Conservation (phyloP, 257 asterid species). For the Salvia miltiorrhiza region DNA sequence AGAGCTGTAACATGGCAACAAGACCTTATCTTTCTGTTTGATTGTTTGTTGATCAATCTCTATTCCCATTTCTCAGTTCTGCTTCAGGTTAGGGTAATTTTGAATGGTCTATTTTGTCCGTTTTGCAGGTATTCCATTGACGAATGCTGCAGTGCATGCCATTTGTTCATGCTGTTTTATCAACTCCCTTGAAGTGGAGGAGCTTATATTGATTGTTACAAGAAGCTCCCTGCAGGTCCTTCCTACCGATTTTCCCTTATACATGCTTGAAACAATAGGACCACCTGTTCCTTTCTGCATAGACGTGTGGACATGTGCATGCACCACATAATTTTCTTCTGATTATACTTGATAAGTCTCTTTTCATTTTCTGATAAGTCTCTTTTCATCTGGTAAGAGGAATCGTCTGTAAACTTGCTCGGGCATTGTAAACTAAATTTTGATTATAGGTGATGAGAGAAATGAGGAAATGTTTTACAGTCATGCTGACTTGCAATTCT, state of each 20-base stretch:
- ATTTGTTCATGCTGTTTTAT: too few relatives aligned
- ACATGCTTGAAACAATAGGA: background rate
- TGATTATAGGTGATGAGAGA: background rate
- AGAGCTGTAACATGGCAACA: background rate
- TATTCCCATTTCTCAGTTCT: background rate
- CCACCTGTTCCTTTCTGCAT: slow-evolving; percentile 1
- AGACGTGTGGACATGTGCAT: background rate
- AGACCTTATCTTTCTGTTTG: background rate
- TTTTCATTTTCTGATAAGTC: background rate
- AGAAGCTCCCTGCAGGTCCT: too few relatives aligned
- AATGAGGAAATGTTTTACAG: too few relatives aligned
- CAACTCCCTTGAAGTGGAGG: background rate
- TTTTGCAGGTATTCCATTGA: slow-evolving; percentile 7
- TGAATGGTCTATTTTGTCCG: background rate
- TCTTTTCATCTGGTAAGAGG: background rate
- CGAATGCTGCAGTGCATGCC: background rate
- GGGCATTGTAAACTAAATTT: background rate
- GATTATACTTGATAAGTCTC: background rate
- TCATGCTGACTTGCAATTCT: too few relatives aligned
- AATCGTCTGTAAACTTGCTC: background rate
- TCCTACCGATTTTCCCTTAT: too few relatives aligned
- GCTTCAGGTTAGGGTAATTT: background rate
- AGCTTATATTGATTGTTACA: background rate
- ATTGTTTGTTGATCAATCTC: background rate
- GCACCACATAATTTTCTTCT: background rate